Percentiles rank a stretch among this genome's conserved stretches.
These are phyloP conservation scores for Orbilia blumenaviensis DNA, from an alignment of 2,329 filamentous ascomycete genomes.

Conservation along the genomic window DNA sequence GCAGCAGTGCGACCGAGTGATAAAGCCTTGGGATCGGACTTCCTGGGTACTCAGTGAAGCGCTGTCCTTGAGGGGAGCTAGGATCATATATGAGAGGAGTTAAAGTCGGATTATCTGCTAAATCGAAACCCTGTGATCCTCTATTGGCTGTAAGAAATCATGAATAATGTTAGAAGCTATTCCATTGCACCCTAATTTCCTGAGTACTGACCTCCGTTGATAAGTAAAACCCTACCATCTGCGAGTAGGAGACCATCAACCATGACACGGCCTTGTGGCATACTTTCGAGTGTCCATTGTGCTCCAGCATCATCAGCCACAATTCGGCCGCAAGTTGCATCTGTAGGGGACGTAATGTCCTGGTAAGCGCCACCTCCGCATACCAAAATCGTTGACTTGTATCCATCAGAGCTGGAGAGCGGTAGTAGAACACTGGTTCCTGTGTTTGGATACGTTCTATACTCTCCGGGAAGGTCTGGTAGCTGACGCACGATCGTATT, in stretches of 20 bases:
- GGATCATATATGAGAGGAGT: conserved; percentile 70
- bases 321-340: conserved; percentile 69
- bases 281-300: conserved; percentile 68
- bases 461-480: conserved; percentile 67
- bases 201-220: conserved; percentile 65
- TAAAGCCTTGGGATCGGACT: conserved; percentile 67
- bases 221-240: conserved; percentile 69
- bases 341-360: conserved; percentile 69
- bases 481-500: conserved; percentile 64
- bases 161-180: not conserved
- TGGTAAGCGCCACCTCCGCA: conserved; percentile 71
- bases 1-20: conserved; percentile 69
- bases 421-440: conserved; percentile 69
- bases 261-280: conserved; percentile 70
- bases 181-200: not conserved
- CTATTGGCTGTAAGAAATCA: conserved; percentile 60
- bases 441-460: conserved; percentile 71
- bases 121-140: conserved; percentile 70
- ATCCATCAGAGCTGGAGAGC: conserved; percentile 66
- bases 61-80: conserved; percentile 64
- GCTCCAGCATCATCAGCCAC: conserved; percentile 65
- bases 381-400: conserved; percentile 67
- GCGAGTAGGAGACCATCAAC: conserved; percentile 70
- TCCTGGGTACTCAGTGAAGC: conserved; percentile 64
- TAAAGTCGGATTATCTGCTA: conserved; percentile 67